Evolutionary conservation across 306 rosid species (phyloP), one percentile per base, ranked within the genome.

Genomic region (Luffa acutangula): DNA sequence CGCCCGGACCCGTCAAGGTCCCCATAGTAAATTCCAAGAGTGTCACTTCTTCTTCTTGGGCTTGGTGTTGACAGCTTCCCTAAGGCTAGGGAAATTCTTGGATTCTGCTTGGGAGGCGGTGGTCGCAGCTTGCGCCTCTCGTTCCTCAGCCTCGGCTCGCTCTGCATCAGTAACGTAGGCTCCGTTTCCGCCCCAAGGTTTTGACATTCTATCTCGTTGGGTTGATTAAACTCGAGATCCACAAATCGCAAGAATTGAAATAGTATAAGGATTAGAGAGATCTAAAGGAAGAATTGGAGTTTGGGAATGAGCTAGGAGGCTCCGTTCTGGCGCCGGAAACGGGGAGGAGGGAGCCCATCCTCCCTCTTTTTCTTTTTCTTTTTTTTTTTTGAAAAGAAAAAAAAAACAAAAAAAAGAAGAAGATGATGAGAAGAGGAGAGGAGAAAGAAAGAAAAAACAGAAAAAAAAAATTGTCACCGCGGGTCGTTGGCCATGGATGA

Each of bases 111-210:
- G 78, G 8, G 87, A 82, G 0, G 89, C 83, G 0, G 81, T 82
- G 4, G 87, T 86, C 7, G 84, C 86, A 0, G 82, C 88, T 20
- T 86, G 83, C 18, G 87, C 86, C 80, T 88, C 96, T 2, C 75
- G 89, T 79, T 95, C 97, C 80, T 96, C 99, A 2, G 85, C 99
- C 70, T 95, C 98, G 42, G 89, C 99, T 4, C 89, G 93, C 89
- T 95, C 99, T 2, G 96, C 81, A 37, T 95, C 99, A 5, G 94
- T 98, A 79, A 98, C 99, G 98, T 98, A 96, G 7, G 92, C 89
- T 78, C 97, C 97, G 88, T 83, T 71, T n/a, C 80, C 85, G 31
- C 96, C 89, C 99, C 98, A 93, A 15, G 98, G 91, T 45, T 87
- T 91, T 25, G 96, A 89, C 99, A 96, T 96, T 74, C 25, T 8